Evolutionary conservation across 73 alveolate species (phyloP).

Genomic region (Paramecium pentaurelia): DNA sequence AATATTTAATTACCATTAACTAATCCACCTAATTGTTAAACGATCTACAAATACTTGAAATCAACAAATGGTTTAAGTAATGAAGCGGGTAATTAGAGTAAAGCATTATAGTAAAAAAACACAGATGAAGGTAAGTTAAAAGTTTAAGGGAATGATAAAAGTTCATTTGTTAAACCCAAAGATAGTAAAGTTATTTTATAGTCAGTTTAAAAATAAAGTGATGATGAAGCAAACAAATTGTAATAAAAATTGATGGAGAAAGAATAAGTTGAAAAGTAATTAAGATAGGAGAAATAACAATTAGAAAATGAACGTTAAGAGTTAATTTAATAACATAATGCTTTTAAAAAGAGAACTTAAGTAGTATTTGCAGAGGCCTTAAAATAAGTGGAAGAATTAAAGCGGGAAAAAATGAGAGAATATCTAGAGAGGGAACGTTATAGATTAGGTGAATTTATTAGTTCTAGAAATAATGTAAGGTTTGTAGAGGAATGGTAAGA

Average conservation of each 20-base stretch:
- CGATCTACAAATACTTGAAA: not conserved
- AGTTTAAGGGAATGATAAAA: not conserved
- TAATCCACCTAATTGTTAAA: not conserved
- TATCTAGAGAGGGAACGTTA: constrained; percentile 74
- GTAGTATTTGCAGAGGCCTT: constrained; percentile 1
- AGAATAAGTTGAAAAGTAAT: not conserved
- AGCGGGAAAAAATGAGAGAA: constrained; percentile 73
- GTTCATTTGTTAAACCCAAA: not conserved
- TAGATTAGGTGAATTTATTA: constrained; percentile 76
- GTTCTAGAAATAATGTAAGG: constrained; percentile 64
- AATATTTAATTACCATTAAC: not conserved
- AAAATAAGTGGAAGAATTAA: constrained; percentile 66
- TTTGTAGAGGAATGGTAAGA: constrained; percentile 92
- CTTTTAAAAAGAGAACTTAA: not conserved
- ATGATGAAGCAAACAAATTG: not conserved
- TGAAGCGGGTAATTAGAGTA: constrained; percentile 1
- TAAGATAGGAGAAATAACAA: constrained; percentile 14
- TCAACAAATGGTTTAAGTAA: not conserved
- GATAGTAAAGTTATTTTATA: not conserved
- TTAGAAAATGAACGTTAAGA: not conserved
- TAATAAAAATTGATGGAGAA: not conserved
- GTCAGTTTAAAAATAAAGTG: not conserved
- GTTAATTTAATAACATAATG: not conserved
- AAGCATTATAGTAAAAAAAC: not conserved
- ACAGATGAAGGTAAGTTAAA: not conserved